Evolutionary conservation across 305 asterid species (phyloP).

Genomic region (Galium porrigens): DNA sequence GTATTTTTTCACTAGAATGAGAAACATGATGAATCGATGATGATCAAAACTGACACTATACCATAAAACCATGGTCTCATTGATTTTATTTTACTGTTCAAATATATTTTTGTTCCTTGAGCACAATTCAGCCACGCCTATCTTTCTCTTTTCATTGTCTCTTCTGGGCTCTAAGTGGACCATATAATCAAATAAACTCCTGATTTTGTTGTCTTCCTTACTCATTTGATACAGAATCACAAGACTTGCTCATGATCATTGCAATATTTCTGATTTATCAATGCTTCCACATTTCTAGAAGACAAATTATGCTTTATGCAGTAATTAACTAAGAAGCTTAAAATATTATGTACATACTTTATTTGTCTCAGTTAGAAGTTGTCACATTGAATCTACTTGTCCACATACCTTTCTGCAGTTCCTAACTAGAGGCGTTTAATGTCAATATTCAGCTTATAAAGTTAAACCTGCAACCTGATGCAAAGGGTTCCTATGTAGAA

Average conservation of each 20-base stretch:
- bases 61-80: too few relatives aligned
- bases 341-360: too few relatives aligned
- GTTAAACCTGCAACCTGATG: constrained; percentile 80
- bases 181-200: too few relatives aligned
- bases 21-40: too few relatives aligned
- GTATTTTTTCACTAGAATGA: too few relatives aligned
- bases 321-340: neutral
- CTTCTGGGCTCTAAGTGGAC: too few relatives aligned
- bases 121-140: too few relatives aligned
- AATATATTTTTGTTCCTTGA: too few relatives aligned
- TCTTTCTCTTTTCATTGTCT: too few relatives aligned
- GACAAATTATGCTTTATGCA: neutral
- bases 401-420: neutral
- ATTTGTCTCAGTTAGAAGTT: neutral
- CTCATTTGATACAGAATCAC: neutral
- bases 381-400: neutral
- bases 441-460: constrained; percentile 54
- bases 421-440: neutral
- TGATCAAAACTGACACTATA: too few relatives aligned
- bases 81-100: too few relatives aligned
- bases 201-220: neutral
- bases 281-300: neutral
- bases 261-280: neutral
- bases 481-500: constrained; percentile 83
- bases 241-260: neutral